Base-by-base conservation (phyloP, 1,139 yeast genomes). In the Blastobotrys aristatus region DNA sequence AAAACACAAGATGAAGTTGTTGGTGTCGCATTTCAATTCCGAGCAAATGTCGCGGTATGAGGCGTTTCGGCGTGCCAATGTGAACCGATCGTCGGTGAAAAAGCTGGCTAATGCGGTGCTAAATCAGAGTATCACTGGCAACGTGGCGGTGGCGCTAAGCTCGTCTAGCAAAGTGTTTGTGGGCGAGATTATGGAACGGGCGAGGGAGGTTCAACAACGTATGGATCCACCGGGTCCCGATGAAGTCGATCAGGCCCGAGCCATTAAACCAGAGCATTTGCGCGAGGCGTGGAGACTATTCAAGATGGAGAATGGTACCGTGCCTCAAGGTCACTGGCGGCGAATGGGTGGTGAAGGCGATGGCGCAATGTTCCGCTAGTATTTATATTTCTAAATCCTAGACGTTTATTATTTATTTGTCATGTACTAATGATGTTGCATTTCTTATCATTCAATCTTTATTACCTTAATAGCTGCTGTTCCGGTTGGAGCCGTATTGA, bases 1-100 rank as follows among this genome's bases (percentile, higher is more conserved):
- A 46, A 59, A 67, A 22, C 90, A 83, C 45, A 74, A 78, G 52
- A 75, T 80, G 62, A 75, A 85, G 54, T 60, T 89, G 24, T 68
- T 90, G 53, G 76, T 89, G 53, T 79, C 87, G 20, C 79, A 81
- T 55, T 79, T 92, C 61, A 82, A 84, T 50, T 79, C 78, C n/a
- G 86, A 82, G 34, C 97, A 92, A 62, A 83, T 87, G 83, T 82
- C 82, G 52, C 68, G 96, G 45, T 90, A 89, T 65, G 97, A 89
- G 62, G 87, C 86, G 11, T 89, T 82, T 63, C 75, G 96, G 55
- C 73, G 97, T 56, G 84, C 95, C 48, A 84, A 88, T 31, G 70
- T 92, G 44, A 88, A 85, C 59, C 81, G 84, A 53, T 77, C 82
- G 1, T 88, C 89, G 2, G 86, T 90, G 13, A 86, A 86, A 63